Conservation (phyloP, 2,329 filamentous ascomycete genomes). For the Aspergillus quadrilineatus region DNA sequence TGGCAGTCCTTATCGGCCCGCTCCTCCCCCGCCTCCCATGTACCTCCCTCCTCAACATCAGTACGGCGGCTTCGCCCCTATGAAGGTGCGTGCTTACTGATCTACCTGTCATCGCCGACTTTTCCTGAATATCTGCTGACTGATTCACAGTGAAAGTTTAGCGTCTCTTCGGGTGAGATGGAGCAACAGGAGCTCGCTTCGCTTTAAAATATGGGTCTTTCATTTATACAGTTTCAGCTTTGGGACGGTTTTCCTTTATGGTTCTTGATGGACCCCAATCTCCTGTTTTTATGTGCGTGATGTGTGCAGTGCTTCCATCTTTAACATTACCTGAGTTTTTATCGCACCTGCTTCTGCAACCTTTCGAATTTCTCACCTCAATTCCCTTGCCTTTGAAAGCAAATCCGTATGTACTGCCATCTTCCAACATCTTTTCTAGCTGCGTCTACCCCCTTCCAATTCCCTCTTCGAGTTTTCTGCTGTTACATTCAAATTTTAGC, state of each 20-base stretch:
- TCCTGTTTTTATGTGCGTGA: slow-evolving; percentile 43
- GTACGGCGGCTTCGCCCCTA: slow-evolving; percentile 63
- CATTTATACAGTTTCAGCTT: slow-evolving; percentile 35
- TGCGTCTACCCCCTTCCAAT: slow-evolving; percentile 13
- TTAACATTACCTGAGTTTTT: slow-evolving; percentile 38
- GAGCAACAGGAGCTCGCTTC: slow-evolving; percentile 45
- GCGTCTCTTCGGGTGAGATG: slow-evolving; percentile 42
- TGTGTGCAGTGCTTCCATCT: slow-evolving; percentile 41
- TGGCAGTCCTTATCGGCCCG: slow-evolving; percentile 93
- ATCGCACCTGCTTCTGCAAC: slow-evolving; percentile 19
- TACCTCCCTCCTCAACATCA: slow-evolving; percentile 66
- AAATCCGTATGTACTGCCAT: not conserved
- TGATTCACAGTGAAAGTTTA: slow-evolving; percentile 30
- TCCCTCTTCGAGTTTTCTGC: slow-evolving; percentile 9
- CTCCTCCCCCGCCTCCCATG: slow-evolving; percentile 71
- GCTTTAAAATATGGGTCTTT: slow-evolving; percentile 44
- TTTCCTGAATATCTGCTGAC: slow-evolving; percentile 5
- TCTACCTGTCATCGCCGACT: not conserved
- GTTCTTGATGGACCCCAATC: slow-evolving; percentile 43
- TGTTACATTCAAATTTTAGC: slow-evolving; percentile 27
- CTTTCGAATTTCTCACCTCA: slow-evolving; percentile 11
- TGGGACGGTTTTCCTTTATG: slow-evolving; percentile 39
- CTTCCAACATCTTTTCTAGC: slow-evolving; percentile 12
- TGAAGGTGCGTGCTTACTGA: slow-evolving; percentile 56
- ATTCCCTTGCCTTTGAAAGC: slow-evolving; percentile 14